Evolutionary conservation across 2,329 filamentous ascomycete species (phyloP).

Genomic region (Ophiostoma sp.): DNA sequence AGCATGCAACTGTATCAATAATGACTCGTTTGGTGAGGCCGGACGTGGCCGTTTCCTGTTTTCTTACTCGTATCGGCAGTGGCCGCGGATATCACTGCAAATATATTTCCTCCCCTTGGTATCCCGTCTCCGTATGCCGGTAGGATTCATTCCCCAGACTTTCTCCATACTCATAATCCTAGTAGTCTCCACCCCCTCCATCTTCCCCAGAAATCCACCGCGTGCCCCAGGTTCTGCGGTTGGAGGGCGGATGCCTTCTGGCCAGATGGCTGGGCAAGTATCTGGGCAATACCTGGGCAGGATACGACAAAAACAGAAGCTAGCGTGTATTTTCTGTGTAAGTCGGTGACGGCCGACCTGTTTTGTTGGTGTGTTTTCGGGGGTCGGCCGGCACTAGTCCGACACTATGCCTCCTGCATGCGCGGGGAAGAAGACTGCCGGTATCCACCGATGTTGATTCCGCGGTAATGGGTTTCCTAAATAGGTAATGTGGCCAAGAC

Average conservation of each 20-base stretch:
- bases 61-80: background rate
- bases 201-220: background rate
- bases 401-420: background rate
- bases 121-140: too few species aligned
- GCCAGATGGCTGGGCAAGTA: background rate
- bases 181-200: background rate
- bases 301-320: too few species aligned
- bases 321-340: too few species aligned
- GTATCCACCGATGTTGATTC: background rate
- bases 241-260: background rate
- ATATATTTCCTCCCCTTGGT: too few species aligned
- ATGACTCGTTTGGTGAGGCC: too few species aligned
- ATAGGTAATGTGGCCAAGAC: background rate
- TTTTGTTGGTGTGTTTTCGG: too few species aligned
- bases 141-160: too few species aligned
- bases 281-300: too few species aligned
- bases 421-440: background rate
- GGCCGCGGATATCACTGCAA: too few species aligned
- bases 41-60: too few species aligned
- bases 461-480: background rate
- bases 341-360: background rate
- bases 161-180: too few species aligned
- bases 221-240: background rate
- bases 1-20: too few species aligned
- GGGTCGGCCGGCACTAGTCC: background rate